Base-by-base conservation (phyloP, 768 basidiomycete species). In the Hysterangium stoloniferum region DNA sequence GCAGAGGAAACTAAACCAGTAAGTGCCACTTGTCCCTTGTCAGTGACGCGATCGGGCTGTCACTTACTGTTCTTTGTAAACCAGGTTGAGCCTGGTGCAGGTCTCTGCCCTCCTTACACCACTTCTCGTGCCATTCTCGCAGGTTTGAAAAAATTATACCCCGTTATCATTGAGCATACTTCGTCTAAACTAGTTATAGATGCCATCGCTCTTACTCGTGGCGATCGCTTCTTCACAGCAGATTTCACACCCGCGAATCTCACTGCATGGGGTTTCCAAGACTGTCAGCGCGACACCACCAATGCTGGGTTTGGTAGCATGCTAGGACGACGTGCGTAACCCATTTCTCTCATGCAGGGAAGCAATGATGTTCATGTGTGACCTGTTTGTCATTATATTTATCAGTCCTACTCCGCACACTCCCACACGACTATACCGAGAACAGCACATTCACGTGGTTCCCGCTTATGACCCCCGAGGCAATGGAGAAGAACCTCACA, bases 361-460 rank as follows among this genome's bases (percentile, higher is more conserved):
- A n/a, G n/a, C n/a, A n/a, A n/a, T n/a, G n/a, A n/a, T n/a, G n/a
- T 27, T 44, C 27, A 19, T 20, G 22, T 49, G 12, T 25, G 6
- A 19, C n/a, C 13, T 11, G 7, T 28, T 17, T 15, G 17, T 38
- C 8, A 25, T 15, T 4, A 6, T 36, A 25, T 22, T 4, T 50
- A 45, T 27, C 25, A 55, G 74, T 91, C 28, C 67, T 91, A 64
- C 68, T 88, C 43, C 84, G 89, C 40, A 79, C 78, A 17, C 73
- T 91, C 1, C 87, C 89, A 1, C 65, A 79, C 43, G 68, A 86
- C 60, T 91, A 74, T 66, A 72, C 75, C 0, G 73, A 77, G 52
- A 79, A 84, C 62, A 86, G 83, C 53, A 68, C 78, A 41, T 91
- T 86, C 61, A 80, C 89, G 3, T 89, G 86, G 78, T 91, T 90